phyloP scores from a whole-genome alignment of 2,329 filamentous ascomycete genomes.

The Ophiocordyceps camponoti-rufipedis region DNA sequence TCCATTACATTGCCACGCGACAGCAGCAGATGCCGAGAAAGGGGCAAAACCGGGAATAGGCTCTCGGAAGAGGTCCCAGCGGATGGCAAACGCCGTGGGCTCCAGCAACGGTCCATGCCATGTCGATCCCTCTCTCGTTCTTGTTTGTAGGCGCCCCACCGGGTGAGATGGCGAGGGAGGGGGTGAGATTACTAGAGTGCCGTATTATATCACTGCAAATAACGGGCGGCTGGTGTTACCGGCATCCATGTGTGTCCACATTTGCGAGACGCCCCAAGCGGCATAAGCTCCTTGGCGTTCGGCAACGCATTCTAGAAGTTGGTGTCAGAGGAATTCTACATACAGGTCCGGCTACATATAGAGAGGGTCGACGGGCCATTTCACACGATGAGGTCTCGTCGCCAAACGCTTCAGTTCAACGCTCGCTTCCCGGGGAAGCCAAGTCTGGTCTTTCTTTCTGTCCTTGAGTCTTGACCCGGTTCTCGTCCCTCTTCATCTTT shows the following conservation, averaged over 20 bases:
- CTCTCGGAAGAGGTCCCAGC: too few species aligned
- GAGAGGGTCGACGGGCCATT: not conserved
- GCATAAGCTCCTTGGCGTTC: not conserved
- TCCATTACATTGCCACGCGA: too few species aligned
- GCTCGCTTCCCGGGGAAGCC: not conserved
- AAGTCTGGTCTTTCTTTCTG: not conserved
- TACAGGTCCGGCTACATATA: not conserved
- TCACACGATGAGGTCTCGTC: not conserved
- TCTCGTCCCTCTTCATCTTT: not conserved
- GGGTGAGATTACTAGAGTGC: not conserved
- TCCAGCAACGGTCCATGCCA: not conserved
- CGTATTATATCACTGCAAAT: not conserved
- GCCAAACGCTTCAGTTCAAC: not conserved
- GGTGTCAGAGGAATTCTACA: not conserved
- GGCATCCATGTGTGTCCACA: not conserved
- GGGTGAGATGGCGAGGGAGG: not conserved
- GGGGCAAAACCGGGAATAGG: too few species aligned
- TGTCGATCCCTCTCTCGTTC: not conserved
- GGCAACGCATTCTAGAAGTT: not conserved
- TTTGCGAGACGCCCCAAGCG: not conserved
- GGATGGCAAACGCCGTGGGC: not conserved
- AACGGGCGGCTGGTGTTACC: not conserved
- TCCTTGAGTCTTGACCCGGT: not conserved
- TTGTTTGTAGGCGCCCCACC: not conserved
- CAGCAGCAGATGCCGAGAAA: too few species aligned